phyloP scores from a whole-genome alignment of 495 filamentous ascomycete species.

The Aspergillus asperescens region DNA sequence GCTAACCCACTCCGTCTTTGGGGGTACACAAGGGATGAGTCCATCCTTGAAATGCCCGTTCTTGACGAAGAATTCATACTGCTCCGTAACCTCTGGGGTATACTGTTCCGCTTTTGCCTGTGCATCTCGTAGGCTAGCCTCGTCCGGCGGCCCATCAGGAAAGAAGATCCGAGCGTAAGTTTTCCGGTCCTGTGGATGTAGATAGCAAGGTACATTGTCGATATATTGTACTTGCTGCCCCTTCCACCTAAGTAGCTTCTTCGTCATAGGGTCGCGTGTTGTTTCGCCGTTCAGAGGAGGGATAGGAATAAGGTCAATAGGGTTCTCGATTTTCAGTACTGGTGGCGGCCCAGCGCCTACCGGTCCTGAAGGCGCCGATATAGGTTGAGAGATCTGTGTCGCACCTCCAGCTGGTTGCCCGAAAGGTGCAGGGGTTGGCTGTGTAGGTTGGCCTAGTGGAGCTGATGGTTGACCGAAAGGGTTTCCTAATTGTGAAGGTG shows the following conservation, averaged over 20 bases:
- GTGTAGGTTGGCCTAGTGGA: conserved; percentile 28
- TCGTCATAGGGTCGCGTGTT: conserved; percentile 30
- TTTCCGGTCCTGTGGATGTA: conserved; percentile 43
- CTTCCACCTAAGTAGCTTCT: conserved; percentile 46
- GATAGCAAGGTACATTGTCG: conserved; percentile 46
- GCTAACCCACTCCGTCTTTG: conserved; percentile 65
- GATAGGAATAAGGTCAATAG: conserved; percentile 32
- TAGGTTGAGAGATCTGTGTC: neutral
- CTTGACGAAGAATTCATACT: conserved; percentile 54
- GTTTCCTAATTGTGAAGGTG: conserved; percentile 27
- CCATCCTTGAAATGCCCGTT: conserved; percentile 59
- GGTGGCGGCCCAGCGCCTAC: conserved; percentile 29
- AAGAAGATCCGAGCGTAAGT: conserved; percentile 59
- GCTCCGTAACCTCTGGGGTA: conserved; percentile 46
- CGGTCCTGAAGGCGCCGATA: conserved; percentile 8
- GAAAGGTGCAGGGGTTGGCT: conserved; percentile 17
- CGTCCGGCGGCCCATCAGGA: conserved; percentile 60
- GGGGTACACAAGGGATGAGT: conserved; percentile 63
- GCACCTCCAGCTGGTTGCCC: neutral
- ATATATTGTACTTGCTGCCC: conserved; percentile 51
- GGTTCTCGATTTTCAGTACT: conserved; percentile 27
- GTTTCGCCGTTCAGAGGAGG: conserved; percentile 38
- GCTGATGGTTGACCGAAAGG: conserved; percentile 22
- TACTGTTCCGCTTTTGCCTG: conserved; percentile 37
- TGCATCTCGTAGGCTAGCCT: conserved; percentile 37